Percentiles rank a stretch among this genome's conserved stretches.
Conservation (phyloP, 1,284 basidiomycete genomes). For the Microbotryum scabiosae region DNA sequence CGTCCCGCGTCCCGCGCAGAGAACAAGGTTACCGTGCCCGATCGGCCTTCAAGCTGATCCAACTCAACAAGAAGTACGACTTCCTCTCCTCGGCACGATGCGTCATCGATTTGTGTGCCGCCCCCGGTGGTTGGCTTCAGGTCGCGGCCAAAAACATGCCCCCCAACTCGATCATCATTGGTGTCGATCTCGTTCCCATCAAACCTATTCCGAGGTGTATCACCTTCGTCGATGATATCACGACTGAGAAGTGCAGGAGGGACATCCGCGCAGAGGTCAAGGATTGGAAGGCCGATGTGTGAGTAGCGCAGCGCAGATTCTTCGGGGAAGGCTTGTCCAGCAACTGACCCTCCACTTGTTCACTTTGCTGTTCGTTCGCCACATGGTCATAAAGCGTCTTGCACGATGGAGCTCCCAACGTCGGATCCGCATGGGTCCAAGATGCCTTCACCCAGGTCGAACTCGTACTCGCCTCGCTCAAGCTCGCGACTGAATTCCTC, state of each 20-base stretch:
- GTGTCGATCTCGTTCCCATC: slow-evolving; percentile 93
- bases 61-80: slow-evolving; percentile 95
- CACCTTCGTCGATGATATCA: slow-evolving; percentile 93
- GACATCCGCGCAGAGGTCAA: slow-evolving; percentile 82
- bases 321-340: not conserved
- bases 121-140: slow-evolving; percentile 98
- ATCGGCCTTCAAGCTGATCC: slow-evolving; percentile 99
- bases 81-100: slow-evolving; percentile 82
- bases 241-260: slow-evolving; percentile 81
- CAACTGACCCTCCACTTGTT: not conserved
- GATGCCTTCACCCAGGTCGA: slow-evolving; percentile 98
- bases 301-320: slow-evolving; percentile 7
- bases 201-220: slow-evolving; percentile 89
- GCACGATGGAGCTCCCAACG: slow-evolving; percentile 98
- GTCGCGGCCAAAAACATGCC: slow-evolving; percentile 87
- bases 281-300: slow-evolving; percentile 98
- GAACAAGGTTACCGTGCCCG: slow-evolving; percentile 99
- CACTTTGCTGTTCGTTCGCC: not conserved
- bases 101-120: slow-evolving; percentile 96
- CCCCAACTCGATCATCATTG: slow-evolving; percentile 85
- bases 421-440: slow-evolving; percentile 98
- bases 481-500: slow-evolving; percentile 93
- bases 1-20: slow-evolving; percentile 35
- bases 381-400: slow-evolving; percentile 52
- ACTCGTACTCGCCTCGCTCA: slow-evolving; percentile 89